Percentiles rank a stretch among this genome's conserved stretches.
Conservation (phyloP, 2,329 filamentous ascomycete genomes). For the Fusarium sulawesiense region DNA sequence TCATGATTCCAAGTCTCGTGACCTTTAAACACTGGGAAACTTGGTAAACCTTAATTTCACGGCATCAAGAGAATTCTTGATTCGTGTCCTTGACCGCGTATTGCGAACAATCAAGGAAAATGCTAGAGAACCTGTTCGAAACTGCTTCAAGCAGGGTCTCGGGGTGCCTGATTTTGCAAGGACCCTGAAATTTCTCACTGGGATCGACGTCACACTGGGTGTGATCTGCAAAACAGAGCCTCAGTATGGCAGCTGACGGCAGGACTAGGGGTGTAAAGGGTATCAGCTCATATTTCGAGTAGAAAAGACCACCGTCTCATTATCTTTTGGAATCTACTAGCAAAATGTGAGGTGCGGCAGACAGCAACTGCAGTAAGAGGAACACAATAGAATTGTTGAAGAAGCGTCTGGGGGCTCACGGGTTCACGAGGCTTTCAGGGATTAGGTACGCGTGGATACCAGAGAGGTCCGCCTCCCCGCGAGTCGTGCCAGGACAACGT, state of each 20-base stretch:
- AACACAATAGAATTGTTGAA: neutral
- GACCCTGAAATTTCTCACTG: constrained; percentile 36
- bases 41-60: constrained; percentile 1
- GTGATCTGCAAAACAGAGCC: constrained; percentile 37
- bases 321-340: neutral
- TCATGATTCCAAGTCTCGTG: constrained; percentile 12
- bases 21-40: neutral
- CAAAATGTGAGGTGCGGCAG: neutral
- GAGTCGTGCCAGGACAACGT: neutral
- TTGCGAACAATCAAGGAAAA: constrained; percentile 12
- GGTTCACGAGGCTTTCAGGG: constrained; percentile 2
- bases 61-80: constrained; percentile 1
- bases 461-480: constrained; percentile 12
- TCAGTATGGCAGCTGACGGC: constrained; percentile 23
- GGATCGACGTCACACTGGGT: constrained; percentile 35
- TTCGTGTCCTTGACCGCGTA: neutral
- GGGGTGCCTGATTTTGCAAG: constrained; percentile 6
- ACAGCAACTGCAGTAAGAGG: neutral
- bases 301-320: neutral
- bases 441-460: constrained; percentile 18
- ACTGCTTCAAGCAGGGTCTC: neutral
- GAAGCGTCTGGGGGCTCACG: neutral
- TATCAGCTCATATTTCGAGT: neutral
- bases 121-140: constrained; percentile 33
- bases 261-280: neutral